Conservation (phyloP, 257 asterid genomes). For the Craterostigma plantagineum region DNA sequence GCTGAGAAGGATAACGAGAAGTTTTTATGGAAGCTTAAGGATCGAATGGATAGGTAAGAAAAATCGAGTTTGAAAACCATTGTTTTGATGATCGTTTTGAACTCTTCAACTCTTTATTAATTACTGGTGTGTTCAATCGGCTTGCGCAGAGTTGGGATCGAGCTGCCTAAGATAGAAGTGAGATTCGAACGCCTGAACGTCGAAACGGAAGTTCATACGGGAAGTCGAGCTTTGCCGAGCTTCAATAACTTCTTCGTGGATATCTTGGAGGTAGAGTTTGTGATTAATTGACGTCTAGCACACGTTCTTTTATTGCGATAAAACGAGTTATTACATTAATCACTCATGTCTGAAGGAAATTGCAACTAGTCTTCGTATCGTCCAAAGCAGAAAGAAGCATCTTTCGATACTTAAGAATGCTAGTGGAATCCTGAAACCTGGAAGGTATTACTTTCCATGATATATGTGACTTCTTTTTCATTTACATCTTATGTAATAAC, state of each 20-base stretch:
- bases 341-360: neutral
- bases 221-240: no score
- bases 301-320: no score
- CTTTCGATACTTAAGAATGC: neutral
- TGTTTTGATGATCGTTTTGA: neutral
- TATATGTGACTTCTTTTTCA: neutral
- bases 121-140: no score
- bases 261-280: slow-evolving; percentile 2
- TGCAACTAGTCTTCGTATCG: neutral
- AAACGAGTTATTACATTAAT: no score
- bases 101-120: neutral
- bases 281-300: neutral
- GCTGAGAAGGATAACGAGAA: slow-evolving; percentile 7
- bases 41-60: slow-evolving; percentile 2
- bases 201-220: slow-evolving; percentile 1
- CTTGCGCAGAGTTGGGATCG: slow-evolving; percentile 1
- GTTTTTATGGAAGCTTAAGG: slow-evolving; percentile 5
- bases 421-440: slow-evolving; percentile 1
- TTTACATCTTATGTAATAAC: neutral
- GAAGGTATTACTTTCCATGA: neutral
- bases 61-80: neutral
- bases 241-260: slow-evolving; percentile 2
- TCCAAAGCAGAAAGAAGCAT: neutral
- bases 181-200: neutral
- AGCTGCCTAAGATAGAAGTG: slow-evolving; percentile 2